Conservation (phyloP, 1,139 yeast species). For the Debaryomyces sp. region DNA sequence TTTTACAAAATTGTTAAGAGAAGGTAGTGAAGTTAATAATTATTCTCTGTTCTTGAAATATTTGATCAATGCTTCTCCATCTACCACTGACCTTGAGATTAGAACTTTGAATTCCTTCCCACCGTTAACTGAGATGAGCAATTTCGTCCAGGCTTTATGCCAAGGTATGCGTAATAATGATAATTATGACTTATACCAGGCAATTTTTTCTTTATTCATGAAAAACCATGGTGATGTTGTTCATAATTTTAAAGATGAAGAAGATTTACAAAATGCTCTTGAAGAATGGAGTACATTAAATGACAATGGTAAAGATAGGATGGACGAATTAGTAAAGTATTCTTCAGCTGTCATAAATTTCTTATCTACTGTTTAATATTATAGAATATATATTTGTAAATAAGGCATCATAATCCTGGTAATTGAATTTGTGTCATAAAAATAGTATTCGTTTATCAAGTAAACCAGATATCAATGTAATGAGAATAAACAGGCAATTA, state of each 20-base stretch:
- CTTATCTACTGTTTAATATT: constrained; percentile 41
- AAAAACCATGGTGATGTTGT: constrained; percentile 84
- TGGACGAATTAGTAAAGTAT: constrained; percentile 76
- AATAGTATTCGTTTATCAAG: neutral
- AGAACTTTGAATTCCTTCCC: constrained; percentile 72
- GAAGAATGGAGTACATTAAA: constrained; percentile 53
- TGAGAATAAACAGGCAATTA: neutral
- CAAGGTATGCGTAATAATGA: constrained; percentile 58
- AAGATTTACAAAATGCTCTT: constrained; percentile 44
- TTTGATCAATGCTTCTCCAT: constrained; percentile 70
- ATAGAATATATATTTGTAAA: constrained; percentile 9
- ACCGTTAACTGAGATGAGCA: constrained; percentile 64
- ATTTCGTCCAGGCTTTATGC: constrained; percentile 67
- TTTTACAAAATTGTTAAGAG: constrained; percentile 69
- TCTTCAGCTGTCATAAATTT: constrained; percentile 82
- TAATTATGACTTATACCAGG: constrained; percentile 74
- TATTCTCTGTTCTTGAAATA: constrained; percentile 54
- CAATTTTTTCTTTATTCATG: constrained; percentile 74
- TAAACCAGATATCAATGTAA: neutral
- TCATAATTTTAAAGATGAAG: constrained; percentile 46
- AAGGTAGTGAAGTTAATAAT: constrained; percentile 43
- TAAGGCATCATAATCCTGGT: constrained; percentile 4
- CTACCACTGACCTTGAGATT: constrained; percentile 82
- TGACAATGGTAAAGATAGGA: constrained; percentile 40
- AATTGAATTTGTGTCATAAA: constrained; percentile 7